Evolutionary conservation across 257 asterid genomes (phyloP).

Genomic region (Ajuga chamaepitys): DNA sequence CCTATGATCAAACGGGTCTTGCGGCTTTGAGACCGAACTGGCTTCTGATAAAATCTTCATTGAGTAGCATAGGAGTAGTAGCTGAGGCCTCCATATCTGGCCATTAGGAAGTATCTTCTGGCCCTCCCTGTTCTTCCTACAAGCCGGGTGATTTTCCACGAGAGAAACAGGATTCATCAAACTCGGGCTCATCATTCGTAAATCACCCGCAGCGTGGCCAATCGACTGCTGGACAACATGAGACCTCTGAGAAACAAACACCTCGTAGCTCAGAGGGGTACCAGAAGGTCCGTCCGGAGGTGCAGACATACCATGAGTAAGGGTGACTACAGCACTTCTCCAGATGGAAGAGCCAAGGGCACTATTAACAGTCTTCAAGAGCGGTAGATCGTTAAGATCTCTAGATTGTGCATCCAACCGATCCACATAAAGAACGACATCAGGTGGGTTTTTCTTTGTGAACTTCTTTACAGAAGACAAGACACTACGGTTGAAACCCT

Average conservation of each 20-base stretch:
- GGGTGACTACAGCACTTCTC: conserved; percentile 83
- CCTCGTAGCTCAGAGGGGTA: conserved; percentile 75
- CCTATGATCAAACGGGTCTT: conserved; percentile 69
- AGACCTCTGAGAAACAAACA: conserved; percentile 79
- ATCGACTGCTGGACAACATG: conserved; percentile 87
- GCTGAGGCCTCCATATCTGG: conserved; percentile 88
- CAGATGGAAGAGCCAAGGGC: conserved; percentile 70
- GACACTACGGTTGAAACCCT: conserved; percentile 52
- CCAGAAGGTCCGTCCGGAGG: conserved; percentile 98
- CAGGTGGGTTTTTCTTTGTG: conserved; percentile 73
- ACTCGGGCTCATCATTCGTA: conserved; percentile 83
- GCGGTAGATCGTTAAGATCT: conserved; percentile 86
- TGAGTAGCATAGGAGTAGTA: conserved; percentile 71
- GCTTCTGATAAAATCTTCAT: conserved; percentile 87
- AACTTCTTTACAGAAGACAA: conserved; percentile 54
- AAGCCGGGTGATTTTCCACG: conserved; percentile 81
- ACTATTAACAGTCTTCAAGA: conserved; percentile 57
- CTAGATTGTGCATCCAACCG: conserved; percentile 81
- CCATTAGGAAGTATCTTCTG: conserved; percentile 90
- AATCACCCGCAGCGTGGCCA: conserved; percentile 77
- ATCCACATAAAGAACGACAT: conserved; percentile 82
- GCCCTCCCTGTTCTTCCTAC: conserved; percentile 90
- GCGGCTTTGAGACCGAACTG: conserved; percentile 58
- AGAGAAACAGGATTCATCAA: conserved; percentile 86
- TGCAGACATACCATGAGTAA: conserved; percentile 89